Base-by-base conservation (phyloP, 2,329 filamentous ascomycete species). In the Fusarium floridanum region DNA sequence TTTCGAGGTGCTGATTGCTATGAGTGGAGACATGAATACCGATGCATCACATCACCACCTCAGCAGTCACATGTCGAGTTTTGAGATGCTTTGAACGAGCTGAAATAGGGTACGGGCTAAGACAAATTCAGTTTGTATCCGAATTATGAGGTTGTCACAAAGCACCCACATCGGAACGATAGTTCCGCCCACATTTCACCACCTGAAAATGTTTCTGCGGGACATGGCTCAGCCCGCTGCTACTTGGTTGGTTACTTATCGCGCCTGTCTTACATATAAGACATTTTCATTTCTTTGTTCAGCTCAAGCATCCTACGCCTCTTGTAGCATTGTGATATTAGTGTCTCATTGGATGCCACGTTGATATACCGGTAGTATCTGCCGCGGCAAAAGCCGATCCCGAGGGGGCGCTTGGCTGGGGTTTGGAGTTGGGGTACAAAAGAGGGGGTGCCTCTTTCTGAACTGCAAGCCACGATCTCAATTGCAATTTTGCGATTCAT, bases 131-230 rank as follows among this genome's bases (percentile, higher is more conserved):
- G 48, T 9, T 2, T 53, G 24, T 27, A 27, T 27, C 24, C 24
- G 24, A 27, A 27, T 27, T 27, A 27, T 27, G 24, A 27, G 24
- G 24, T 7, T 27, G 24, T 50, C 24, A 29, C 24, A 24, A 24
- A 55, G 50, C 17, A 55, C n/a, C 50, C 17, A 55, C 27, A 32
- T 55, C 50, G 27, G 50, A 55, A 29, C 10, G 6, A 53, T 20
- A 53, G 50, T 55, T 55, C 50, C 60, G 43, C 22, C 61, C 32
- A 37, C 43, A 39, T 39, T 62, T 53, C 29, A 48, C 37, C 16
- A 39, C 37, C 57, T n/a, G 29, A 29, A 14, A 34, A 63, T 39
- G 32, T 63, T 63, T 63, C 61, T 29, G 45, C n/a, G 43, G 22
- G 34, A 55, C 29, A 32, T 22, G 32, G 12, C 22, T 6, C 32